Conservation (phyloP, 2,329 filamentous ascomycete genomes). For the Monilinia fructicola region DNA sequence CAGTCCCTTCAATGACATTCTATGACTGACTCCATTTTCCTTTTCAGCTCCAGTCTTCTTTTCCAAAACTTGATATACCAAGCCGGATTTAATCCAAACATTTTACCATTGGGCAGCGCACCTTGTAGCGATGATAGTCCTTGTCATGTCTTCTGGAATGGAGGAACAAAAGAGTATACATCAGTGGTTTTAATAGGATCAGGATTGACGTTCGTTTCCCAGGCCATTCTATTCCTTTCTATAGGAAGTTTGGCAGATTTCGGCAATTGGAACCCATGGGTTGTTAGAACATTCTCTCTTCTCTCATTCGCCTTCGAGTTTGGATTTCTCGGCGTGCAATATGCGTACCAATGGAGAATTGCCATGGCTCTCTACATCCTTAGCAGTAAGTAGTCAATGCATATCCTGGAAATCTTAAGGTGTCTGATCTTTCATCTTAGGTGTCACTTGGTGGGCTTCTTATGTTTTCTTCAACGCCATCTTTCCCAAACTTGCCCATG, state of each 20-base stretch:
- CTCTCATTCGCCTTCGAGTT: slow-evolving; percentile 39
- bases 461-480: slow-evolving; percentile 41
- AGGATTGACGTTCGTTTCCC: slow-evolving; percentile 37
- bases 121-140: slow-evolving; percentile 35
- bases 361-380: slow-evolving; percentile 40
- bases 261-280: slow-evolving; percentile 40
- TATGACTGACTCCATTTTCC: slow-evolving; percentile 14
- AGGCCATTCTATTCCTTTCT: slow-evolving; percentile 36
- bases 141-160: slow-evolving; percentile 39
- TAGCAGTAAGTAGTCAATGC: slow-evolving; percentile 33
- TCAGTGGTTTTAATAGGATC: slow-evolving; percentile 38
- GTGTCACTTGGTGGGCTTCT: slow-evolving; percentile 39
- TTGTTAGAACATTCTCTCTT: slow-evolving; percentile 38
- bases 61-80: slow-evolving; percentile 41
- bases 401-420: not conserved
- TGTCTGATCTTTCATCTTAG: slow-evolving; percentile 24
- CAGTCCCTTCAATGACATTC: not conserved
- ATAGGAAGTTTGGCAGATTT: slow-evolving; percentile 39
- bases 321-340: slow-evolving; percentile 37
- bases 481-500: slow-evolving; percentile 39
- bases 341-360: slow-evolving; percentile 35
- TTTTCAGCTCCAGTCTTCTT: slow-evolving; percentile 37
- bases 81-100: slow-evolving; percentile 39
- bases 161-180: slow-evolving; percentile 35
- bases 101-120: slow-evolving; percentile 37